Evolutionary conservation across 2,329 filamentous ascomycete genomes (phyloP), one percentile per base, ranked within the genome.

Genomic region (Paraphaeosphaeria sporulosa): DNA sequence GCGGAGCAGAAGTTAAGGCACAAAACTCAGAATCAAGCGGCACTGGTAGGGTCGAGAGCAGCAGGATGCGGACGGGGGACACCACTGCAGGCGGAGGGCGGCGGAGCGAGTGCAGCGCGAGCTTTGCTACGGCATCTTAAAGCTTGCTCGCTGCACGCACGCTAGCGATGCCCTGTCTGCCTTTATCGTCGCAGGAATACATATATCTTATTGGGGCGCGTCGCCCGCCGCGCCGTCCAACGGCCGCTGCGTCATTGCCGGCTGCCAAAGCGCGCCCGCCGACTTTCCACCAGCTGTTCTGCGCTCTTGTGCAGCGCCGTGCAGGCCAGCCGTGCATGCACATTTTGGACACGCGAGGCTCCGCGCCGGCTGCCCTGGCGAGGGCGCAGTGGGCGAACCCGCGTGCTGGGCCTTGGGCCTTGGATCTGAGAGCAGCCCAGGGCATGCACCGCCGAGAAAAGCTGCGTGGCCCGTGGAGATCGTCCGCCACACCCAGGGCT

Each of bases 81-180:
- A n/a, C n/a, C n/a, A 50, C 32, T 38, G 38, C 38, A 38, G 15
- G 38, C 19, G 50, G 52, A 55, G 52, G 52, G 52, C 52, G 52
- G 52, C 52, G 52, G 52, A 47, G 40, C 23, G 42, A 53, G 52
- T n/a, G 50, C 51, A 54, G 51, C 51, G 51, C 51, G 51, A 54
- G 51, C 51, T 44, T 36, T 46, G 52, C 52, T 55, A 46, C 52
- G 52, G 27, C 42, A 36, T 36, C n/a, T 46, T 46, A 46, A 47
- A 46, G 52, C 52, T 55, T 55, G 52, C 27, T 55, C 12, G 52
- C 43, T 36, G 51, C 38, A 40, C 51, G 40, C 38, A 54, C 52
- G 52, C 52, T 55, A 55, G 42, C 40, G 30, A 19, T 44, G 40
- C 52, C 52, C 30, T 44, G 40, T 46, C 52, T 55, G 52, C 30